Base-by-base conservation (phyloP, 1,284 basidiomycete genomes). In the Cystobasidiaceae sp. region DNA sequence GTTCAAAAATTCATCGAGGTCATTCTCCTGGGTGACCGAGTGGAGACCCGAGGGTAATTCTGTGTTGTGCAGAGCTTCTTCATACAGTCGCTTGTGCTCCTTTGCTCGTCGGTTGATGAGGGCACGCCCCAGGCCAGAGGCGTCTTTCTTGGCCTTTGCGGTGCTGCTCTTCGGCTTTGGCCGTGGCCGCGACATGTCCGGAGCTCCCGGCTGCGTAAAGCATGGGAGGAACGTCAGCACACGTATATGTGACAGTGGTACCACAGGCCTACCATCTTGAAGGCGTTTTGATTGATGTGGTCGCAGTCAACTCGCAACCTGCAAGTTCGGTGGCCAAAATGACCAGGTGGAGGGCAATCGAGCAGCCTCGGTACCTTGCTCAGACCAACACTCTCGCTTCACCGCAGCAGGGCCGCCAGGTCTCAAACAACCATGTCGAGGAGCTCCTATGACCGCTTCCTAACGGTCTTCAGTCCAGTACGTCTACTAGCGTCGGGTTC, bases 1-100 rank as follows among this genome's bases (percentile, higher is more conserved):
- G 75, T 86, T 94, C 67, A 99, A 79, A 77, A 99, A 98, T 77
- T 94, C 93, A 72, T 97, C 94, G 28, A 99, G 81, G 79, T 97
- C 93, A 66, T 86, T 82, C 79, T 99, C 93, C 77, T 98, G 94
- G 0, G 96, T 99, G 41, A 99, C 86, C 1, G 93, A 97, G 72
- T 87, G 85, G 32, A 98, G 82, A 43, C 86, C 86, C 66, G 84
- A 84, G 11, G 82, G 87, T 60, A 87, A 71, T 73, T 94, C 90
- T 17, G 87, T 86, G 37, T 84, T 84, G 77, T 89, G 93, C 89
- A 93, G 62, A 44, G 61, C 34, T 23, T 67, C 59, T 46, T 67
- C 49, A 39, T 67, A 67, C 23, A 62, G 58, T 33, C 58, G 34
- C 32, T 83, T 83, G 25, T 88, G 86, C 82, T 93, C 90, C 75